A percentile compares a stretch with the other conserved stretches of the same genome.
Evolutionary conservation across 768 basidiomycete species (phyloP).

Genomic region (Suillus fuscotomentosus): DNA sequence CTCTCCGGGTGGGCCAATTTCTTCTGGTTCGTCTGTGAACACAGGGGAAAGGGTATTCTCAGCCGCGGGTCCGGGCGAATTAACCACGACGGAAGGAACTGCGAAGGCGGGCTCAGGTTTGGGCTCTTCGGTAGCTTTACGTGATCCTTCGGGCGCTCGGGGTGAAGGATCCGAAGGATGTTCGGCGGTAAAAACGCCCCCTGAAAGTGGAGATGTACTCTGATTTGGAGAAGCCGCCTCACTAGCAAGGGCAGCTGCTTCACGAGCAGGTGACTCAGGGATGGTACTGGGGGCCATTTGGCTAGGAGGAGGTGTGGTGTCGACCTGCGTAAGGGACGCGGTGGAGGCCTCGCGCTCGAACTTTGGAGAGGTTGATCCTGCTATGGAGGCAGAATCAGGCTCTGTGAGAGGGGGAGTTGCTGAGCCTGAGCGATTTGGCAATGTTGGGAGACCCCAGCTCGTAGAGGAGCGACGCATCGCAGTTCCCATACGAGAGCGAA

Average conservation of each 20-base stretch:
- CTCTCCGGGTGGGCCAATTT: slow-evolving; percentile 12
- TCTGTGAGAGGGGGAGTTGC: slow-evolving; percentile 24
- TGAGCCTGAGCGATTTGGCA: slow-evolving; percentile 29
- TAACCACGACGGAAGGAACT: slow-evolving; percentile 10
- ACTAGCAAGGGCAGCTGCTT: slow-evolving; percentile 42
- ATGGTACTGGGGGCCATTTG: slow-evolving; percentile 47
- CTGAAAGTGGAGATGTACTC: slow-evolving; percentile 45
- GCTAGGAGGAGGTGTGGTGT: slow-evolving; percentile 37
- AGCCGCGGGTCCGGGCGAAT: slow-evolving; percentile 21
- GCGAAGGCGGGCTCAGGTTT: slow-evolving; percentile 14
- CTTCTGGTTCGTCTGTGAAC: slow-evolving; percentile 52
- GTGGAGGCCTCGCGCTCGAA: slow-evolving; percentile 29
- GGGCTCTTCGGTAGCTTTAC: background rate
- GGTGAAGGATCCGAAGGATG: slow-evolving; percentile 12
- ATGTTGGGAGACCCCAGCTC: slow-evolving; percentile 41
- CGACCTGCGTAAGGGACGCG: slow-evolving; percentile 31
- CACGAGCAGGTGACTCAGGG: slow-evolving; percentile 64
- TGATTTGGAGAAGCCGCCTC: slow-evolving; percentile 22
- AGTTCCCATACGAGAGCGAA: slow-evolving; percentile 60
- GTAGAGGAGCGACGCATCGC: slow-evolving; percentile 63
- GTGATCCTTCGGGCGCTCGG: slow-evolving; percentile 6
- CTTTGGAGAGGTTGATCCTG: slow-evolving; percentile 28
- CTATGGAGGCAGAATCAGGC: slow-evolving; percentile 25
- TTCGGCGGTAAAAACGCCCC: slow-evolving; percentile 22
- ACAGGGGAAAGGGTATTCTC: slow-evolving; percentile 41